phyloP scores from a whole-genome alignment of 2,329 filamentous ascomycete species.

The Stagonosporopsis rhizophila region DNA sequence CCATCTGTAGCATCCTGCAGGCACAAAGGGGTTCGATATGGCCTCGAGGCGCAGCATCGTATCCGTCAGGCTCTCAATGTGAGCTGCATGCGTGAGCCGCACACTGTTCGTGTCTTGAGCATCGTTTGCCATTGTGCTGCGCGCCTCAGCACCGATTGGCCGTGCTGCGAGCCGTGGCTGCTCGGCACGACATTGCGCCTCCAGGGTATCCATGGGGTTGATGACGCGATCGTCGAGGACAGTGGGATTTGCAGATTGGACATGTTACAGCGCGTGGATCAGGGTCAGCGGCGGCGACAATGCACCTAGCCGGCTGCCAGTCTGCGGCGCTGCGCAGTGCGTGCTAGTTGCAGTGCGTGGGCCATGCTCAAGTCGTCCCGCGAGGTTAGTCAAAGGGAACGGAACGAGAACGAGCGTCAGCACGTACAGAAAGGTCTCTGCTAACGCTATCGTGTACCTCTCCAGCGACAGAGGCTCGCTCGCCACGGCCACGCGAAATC shows the following conservation, averaged over 20 bases:
- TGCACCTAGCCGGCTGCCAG: constrained; percentile 6
- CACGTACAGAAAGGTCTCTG: not conserved
- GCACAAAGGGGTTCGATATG: constrained; percentile 9
- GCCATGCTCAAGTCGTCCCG: not conserved
- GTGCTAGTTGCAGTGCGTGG: constrained; percentile 4
- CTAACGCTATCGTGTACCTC: not conserved
- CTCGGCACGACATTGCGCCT: not conserved
- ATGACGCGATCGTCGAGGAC: not conserved
- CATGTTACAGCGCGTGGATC: constrained; percentile 4
- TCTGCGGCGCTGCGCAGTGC: no score
- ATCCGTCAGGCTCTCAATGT: constrained; percentile 4
- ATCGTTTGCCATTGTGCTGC: not conserved
- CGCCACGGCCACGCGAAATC: constrained; percentile 1
- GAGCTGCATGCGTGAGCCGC: not conserved
- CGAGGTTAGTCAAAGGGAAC: not conserved
- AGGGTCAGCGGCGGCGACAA: constrained; percentile 7
- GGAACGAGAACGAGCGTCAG: not conserved
- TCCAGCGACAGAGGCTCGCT: not conserved
- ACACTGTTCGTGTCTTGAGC: not conserved
- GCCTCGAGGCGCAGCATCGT: constrained; percentile 9
- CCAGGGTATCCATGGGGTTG: not conserved
- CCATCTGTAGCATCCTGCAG: constrained; percentile 4
- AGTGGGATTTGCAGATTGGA: not conserved
- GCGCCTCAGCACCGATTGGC: not conserved
- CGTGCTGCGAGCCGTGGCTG: not conserved